Percentiles rank a stretch among this genome's conserved stretches.
Evolutionary conservation across 345 rosid genomes (phyloP).

Genomic region (Erysimum cheiranthoides): DNA sequence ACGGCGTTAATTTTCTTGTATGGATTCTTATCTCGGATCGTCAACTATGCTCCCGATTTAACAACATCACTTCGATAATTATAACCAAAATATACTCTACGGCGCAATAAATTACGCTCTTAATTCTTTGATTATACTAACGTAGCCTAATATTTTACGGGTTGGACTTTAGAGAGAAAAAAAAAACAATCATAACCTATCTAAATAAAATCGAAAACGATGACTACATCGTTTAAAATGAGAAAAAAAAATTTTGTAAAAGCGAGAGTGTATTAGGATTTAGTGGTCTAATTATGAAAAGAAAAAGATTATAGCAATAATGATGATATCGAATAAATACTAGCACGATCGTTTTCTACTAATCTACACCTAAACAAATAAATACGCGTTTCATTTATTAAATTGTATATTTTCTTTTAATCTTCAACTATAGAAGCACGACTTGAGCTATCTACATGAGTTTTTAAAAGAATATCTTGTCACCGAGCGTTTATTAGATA

Average conservation of each 20-base stretch:
- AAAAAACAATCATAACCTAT: neutral
- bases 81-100: neutral
- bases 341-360: constrained; percentile 30
- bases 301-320: constrained; percentile 28
- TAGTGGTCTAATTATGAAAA: constrained; percentile 36
- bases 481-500: constrained; percentile 1
- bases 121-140: neutral
- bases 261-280: constrained; percentile 17
- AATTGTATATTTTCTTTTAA: neutral
- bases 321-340: constrained; percentile 25
- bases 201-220: neutral
- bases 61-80: neutral
- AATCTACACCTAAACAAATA: neutral
- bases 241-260: neutral
- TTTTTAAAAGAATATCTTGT: neutral
- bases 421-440: constrained; percentile 22
- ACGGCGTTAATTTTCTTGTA: constrained; percentile 13
- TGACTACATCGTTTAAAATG: neutral
- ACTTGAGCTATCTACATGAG: neutral
- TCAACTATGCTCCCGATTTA: neutral
- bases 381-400: neutral
- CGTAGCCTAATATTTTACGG: neutral
- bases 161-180: neutral
- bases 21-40: neutral
- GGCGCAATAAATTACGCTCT: neutral